Conservation (phyloP, 2,329 filamentous ascomycete species). For the Fonsecaea multimorphosa region DNA sequence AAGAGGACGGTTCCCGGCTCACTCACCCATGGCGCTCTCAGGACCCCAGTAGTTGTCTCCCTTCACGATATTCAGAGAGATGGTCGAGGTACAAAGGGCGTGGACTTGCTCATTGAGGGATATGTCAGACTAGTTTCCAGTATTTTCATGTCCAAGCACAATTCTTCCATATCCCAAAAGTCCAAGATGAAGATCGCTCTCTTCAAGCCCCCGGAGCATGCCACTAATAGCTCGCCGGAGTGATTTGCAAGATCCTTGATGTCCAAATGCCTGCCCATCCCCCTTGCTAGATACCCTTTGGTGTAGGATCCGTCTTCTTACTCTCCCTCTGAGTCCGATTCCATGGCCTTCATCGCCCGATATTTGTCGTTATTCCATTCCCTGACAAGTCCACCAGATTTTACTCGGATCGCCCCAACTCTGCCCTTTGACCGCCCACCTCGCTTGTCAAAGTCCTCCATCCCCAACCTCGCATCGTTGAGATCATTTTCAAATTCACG, state of each 20-base stretch:
- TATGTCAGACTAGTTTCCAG: not conserved
- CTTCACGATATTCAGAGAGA: not conserved
- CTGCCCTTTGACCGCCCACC: constrained; percentile 34
- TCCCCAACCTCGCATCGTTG: constrained; percentile 61
- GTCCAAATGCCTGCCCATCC: not conserved
- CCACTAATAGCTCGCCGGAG: not conserved
- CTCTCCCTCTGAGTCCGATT: constrained; percentile 27
- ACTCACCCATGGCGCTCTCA: no score
- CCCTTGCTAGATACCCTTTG: not conserved
- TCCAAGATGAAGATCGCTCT: not conserved
- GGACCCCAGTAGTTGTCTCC: no score
- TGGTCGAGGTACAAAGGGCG: not conserved
- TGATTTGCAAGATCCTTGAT: not conserved
- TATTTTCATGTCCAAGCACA: not conserved
- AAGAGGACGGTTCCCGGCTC: no score
- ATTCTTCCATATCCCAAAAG: not conserved
- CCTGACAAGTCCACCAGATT: constrained; percentile 16
- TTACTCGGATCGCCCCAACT: constrained; percentile 32
- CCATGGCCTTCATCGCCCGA: constrained; percentile 15
- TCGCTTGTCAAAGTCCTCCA: constrained; percentile 43
- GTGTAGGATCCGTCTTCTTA: not conserved
- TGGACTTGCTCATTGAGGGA: not conserved
- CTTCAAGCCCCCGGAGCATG: not conserved
- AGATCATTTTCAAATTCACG: constrained; percentile 69
- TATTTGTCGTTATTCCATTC: constrained; percentile 26